These are phyloP conservation scores for Dictyostelium firmibasis DNA, from an alignment of 78 protist genomes.

Conservation along the genomic window DNA sequence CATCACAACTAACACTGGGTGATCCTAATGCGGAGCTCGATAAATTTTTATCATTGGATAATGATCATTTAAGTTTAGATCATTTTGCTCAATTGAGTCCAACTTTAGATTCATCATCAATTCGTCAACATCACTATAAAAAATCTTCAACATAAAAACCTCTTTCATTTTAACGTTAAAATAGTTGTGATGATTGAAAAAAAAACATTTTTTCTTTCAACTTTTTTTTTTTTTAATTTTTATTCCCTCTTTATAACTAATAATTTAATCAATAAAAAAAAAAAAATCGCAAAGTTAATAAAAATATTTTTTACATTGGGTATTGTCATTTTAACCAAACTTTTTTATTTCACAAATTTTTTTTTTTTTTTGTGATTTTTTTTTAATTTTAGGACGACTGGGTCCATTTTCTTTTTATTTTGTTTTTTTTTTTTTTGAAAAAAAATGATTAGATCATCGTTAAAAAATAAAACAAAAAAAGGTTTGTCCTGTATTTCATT, in stretches of 20 bases:
- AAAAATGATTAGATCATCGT: background rate
- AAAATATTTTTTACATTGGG: too few species aligned
- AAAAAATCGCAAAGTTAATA: too few species aligned
- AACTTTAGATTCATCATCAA: background rate
- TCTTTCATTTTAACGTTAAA: background rate
- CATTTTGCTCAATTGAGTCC: conserved; percentile 6
- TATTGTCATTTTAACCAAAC: too few species aligned
- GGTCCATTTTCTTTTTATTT: background rate
- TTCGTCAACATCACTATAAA: background rate
- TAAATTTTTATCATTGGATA: background rate
- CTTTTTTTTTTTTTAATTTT: too few species aligned
- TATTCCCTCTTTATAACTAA: too few species aligned
- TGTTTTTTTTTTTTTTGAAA: background rate
- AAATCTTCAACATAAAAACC: background rate
- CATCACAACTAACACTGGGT: background rate
- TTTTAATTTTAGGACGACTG: too few species aligned
- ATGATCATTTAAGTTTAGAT: background rate
- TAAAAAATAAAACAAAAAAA: background rate
- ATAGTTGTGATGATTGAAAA: background rate
- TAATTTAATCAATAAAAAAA: too few species aligned
- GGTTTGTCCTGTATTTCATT: background rate
- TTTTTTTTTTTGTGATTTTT: too few species aligned
- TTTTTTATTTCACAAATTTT: too few species aligned
- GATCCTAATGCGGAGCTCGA: background rate
- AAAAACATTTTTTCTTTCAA: background rate